A percentile compares a stretch with the other conserved stretches of the same genome.
These are phyloP conservation scores for Prillingera fragicola DNA, from an alignment of 1,284 basidiomycete species.

Conservation along the genomic window DNA sequence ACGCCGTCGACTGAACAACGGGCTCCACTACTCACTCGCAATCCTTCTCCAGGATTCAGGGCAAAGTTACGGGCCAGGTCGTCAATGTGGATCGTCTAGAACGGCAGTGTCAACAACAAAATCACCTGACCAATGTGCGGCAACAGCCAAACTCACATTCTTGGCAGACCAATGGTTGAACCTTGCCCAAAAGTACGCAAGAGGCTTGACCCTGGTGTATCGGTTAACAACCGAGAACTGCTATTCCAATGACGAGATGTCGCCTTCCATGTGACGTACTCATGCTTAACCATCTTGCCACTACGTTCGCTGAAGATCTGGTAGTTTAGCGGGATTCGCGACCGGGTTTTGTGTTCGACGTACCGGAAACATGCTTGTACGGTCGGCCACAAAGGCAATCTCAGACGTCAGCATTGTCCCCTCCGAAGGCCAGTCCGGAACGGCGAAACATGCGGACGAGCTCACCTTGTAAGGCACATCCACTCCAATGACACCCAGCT, in stretches of 20 bases:
- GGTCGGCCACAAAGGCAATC: slow-evolving; percentile 63
- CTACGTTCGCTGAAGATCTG: slow-evolving; percentile 61
- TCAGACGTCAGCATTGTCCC: slow-evolving; percentile 7
- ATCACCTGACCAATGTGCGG: too few species aligned
- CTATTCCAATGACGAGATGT: background rate
- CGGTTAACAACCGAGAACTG: background rate
- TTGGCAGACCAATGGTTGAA: slow-evolving; percentile 64
- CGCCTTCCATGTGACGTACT: slow-evolving; percentile 26
- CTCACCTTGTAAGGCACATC: slow-evolving; percentile 62
- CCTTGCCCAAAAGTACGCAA: slow-evolving; percentile 81
- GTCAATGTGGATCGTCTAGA: slow-evolving; percentile 73
- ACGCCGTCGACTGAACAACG: background rate
- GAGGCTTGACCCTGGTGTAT: slow-evolving; percentile 60
- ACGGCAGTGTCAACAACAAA: background rate
- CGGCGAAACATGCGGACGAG: too few species aligned
- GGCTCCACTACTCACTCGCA: slow-evolving; percentile 34
- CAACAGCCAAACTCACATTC: slow-evolving; percentile 17
- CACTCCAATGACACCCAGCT: slow-evolving; percentile 75
- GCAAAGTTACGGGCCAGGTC: slow-evolving; percentile 84
- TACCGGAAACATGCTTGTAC: slow-evolving; percentile 82
- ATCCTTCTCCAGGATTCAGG: slow-evolving; percentile 72
- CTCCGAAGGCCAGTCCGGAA: background rate
- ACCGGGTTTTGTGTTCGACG: too few species aligned
- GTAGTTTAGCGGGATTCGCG: background rate
- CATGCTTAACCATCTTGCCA: slow-evolving; percentile 70